Percentiles rank a stretch among this genome's conserved stretches.
These are phyloP conservation scores for Haplosporangium sp. DNA, from an alignment of 371 early-diverging fungal genomes.

Conservation along the genomic window DNA sequence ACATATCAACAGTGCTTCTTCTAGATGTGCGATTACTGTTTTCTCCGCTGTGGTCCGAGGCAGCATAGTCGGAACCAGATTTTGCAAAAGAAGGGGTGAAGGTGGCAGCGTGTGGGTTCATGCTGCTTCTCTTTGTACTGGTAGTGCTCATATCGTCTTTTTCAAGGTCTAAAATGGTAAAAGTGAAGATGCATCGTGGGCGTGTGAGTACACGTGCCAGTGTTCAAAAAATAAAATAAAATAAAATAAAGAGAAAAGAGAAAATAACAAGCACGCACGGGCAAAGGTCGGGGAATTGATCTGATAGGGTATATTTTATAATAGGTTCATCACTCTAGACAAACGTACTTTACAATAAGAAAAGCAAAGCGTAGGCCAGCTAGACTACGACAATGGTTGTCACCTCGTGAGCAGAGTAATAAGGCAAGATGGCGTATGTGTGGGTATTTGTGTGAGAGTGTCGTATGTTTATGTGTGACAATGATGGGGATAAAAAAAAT, in stretches of 20 bases:
- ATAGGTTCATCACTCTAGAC: neutral
- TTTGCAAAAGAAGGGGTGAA: slow-evolving; percentile 46
- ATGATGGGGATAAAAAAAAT: neutral
- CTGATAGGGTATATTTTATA: neutral
- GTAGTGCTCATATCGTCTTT: slow-evolving; percentile 30
- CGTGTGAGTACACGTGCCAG: neutral
- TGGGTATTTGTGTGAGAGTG: neutral
- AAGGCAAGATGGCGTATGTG: neutral
- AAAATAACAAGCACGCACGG: no score
- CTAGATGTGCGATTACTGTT: slow-evolving; percentile 38
- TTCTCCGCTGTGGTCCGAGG: slow-evolving; percentile 30
- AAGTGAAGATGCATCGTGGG: neutral
- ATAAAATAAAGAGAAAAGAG: neutral
- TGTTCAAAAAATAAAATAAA: neutral
- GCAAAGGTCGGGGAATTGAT: neutral
- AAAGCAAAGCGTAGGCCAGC: neutral
- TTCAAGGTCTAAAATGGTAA: slow-evolving; percentile 8
- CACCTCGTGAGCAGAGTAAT: neutral
- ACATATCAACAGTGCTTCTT: slow-evolving; percentile 43
- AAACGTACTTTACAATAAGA: neutral
- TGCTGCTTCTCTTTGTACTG: slow-evolving; percentile 39
- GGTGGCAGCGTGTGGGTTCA: slow-evolving; percentile 47
- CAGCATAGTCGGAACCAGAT: slow-evolving; percentile 29
- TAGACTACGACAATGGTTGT: neutral
- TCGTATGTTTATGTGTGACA: neutral